A percentile compares a stretch with the other conserved stretches of the same genome.
Conservation (phyloP, 2,329 filamentous ascomycete genomes). For the Apiospora rasikravindrae region DNA sequence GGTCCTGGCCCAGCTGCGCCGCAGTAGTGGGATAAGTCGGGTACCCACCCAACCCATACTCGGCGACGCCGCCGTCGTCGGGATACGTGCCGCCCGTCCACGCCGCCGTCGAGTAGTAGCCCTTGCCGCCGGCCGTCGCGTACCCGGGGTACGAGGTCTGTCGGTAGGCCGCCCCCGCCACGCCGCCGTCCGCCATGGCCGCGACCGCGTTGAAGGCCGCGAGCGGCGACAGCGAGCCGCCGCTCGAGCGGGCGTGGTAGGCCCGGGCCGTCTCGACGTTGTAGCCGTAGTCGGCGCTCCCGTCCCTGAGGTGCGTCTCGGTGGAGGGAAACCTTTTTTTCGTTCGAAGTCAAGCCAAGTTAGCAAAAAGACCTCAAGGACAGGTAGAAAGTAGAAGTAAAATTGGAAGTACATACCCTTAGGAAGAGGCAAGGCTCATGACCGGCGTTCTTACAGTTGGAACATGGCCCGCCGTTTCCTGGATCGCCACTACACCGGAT, state of each 20-base stretch:
- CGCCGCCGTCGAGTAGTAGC: conserved; percentile 38
- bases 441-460: conserved; percentile 80
- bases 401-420: conserved; percentile 60
- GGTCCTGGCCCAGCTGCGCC: conserved; percentile 42
- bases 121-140: conserved; percentile 28
- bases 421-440: conserved; percentile 77
- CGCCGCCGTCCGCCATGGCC: conserved; percentile 34
- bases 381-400: not conserved
- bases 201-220: conserved; percentile 43
- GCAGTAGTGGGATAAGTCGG: conserved; percentile 33
- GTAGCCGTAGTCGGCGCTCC: conserved; percentile 41
- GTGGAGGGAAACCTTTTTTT: conserved; percentile 43
- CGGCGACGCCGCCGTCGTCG: conserved; percentile 37
- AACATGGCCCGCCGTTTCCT: conserved; percentile 77
- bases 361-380: not conserved
- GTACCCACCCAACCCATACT: conserved; percentile 42
- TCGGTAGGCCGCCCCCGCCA: conserved; percentile 38
- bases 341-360: not conserved
- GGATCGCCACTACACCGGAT: conserved; percentile 91
- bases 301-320: conserved; percentile 42
- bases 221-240: conserved; percentile 33
- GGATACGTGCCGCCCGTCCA: conserved; percentile 40
- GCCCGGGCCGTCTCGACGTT: conserved; percentile 43
- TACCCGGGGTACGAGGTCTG: conserved; percentile 39
- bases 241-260: conserved; percentile 36